phyloP scores from a whole-genome alignment of 1,284 basidiomycete genomes.

The Earliella scabrosa region DNA sequence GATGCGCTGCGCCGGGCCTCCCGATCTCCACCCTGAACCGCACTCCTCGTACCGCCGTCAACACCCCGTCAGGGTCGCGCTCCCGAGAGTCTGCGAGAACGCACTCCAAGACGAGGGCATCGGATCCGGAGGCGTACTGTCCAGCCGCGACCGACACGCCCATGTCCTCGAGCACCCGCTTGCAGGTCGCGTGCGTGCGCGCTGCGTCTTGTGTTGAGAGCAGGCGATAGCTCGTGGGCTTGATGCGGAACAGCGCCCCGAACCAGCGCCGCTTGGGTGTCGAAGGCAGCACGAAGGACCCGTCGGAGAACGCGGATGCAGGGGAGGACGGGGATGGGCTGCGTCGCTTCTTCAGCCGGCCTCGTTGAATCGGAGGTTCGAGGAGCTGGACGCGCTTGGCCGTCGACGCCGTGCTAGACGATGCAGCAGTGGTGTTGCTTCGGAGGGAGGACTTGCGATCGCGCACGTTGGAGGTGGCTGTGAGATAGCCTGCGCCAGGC shows the following conservation, averaged over 20 bases:
- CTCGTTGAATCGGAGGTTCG: constrained; percentile 45
- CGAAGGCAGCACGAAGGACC: constrained; percentile 47
- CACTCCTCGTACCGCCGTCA: constrained; percentile 63
- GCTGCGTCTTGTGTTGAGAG: constrained; percentile 71
- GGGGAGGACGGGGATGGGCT: constrained; percentile 42
- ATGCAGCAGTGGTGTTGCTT: constrained; percentile 34
- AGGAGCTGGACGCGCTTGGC: constrained; percentile 53
- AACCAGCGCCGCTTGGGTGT: constrained; percentile 85
- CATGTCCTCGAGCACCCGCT: constrained; percentile 72
- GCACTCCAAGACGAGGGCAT: constrained; percentile 59
- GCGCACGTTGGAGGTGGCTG: constrained; percentile 31
- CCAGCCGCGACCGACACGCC: constrained; percentile 69
- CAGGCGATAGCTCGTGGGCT: constrained; percentile 67
- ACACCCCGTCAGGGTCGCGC: constrained; percentile 45
- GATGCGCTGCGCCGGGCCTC: constrained; percentile 46
- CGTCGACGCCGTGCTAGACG: constrained; percentile 30
- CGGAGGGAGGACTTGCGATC: constrained; percentile 48
- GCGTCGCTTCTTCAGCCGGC: constrained; percentile 49
- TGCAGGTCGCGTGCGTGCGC: constrained; percentile 75
- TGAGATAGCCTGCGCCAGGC: constrained; percentile 18
- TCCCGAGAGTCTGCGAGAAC: constrained; percentile 62
- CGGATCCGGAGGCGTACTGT: constrained; percentile 34
- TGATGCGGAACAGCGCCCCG: constrained; percentile 87
- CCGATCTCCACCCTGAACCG: constrained; percentile 82
- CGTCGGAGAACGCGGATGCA: constrained; percentile 46